Base-by-base conservation (phyloP, 1,284 basidiomycete species). In the Kalmanozyma brasiliensis region DNA sequence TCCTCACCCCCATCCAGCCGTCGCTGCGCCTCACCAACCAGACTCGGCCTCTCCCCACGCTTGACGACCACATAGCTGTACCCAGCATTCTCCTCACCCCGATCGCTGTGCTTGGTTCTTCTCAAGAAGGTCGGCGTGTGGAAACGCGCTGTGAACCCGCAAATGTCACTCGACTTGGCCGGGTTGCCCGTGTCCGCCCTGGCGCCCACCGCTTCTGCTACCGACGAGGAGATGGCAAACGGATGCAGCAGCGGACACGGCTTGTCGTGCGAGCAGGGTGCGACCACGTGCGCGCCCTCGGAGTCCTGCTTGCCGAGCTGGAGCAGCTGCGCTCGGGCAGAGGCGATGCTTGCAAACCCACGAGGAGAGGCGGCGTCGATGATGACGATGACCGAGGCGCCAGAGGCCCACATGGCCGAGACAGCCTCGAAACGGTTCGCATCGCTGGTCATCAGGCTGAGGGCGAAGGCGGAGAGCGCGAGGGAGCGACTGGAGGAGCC, bases 31-130 rank as follows among this genome's bases (percentile, higher is more conserved):
- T 67, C 55, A 3, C 36, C n/a, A 2, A 63, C 42, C 11, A 80
- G 32, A n/a, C 61, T 48, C 0, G 86, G 94, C 49, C 94, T 86
- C 22, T 84, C 65, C 1, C 94, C 95, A 35, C 93, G 87, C 29
- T 89, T 88, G 49, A 99, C 87, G 24, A 94, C 90, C 35, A 98
- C 88, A 80, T 98, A 99, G 17, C 92, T 92, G 80, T 94, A 97
- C 26, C 88, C 88, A 33, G 89, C 87, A 71, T 93, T 90, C 83
- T 95, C 93, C 74, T 95, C 91, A 2, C 91, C 92, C 33, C 87
- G 83, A 29, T 87, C 87, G 14, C 89, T 89, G 81, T 94, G 92
- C 81, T 95, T 95, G 7, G 94, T 97, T 68, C 85, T 87, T 30
- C 93, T 89, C 36, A 93, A 85, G 83, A 95, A 96, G 9, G 85